Base-by-base conservation (phyloP, 108 stramenopile genomes). In the Poteriospumella lacustris region DNA sequence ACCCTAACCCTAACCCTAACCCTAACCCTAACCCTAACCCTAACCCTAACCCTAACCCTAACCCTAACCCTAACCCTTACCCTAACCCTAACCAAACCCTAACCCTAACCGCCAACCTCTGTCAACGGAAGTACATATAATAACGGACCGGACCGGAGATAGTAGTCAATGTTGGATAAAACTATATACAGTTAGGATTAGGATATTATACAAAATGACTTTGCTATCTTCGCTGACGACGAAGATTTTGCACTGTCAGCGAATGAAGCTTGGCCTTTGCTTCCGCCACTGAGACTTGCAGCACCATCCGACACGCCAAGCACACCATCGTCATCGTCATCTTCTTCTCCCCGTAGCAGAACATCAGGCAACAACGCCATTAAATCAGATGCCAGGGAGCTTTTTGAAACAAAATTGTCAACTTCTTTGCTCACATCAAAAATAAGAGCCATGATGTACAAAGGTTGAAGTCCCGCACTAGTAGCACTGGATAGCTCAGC, bases 31-130 rank as follows among this genome's bases (percentile, higher is more conserved):
- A 31, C 89, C 87, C 77, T 91, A 88, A 2, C 88, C 68, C 72
- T 91, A 88, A 34, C 90, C 90, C n/a, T n/a, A n/a, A n/a, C 89
- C 82, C 80, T 89, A 79, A 1, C 78, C 90, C 69, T 89, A 91
- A 79, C 85, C 89, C 82, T 91, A 88, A 1, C 89, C 90, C 90
- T 89, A 89, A 80, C 88, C 90, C n/a, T 88, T 91, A 31, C 89
- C 87, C 77, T 91, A 88, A 2, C 88, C 68, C 72, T 91, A 88
- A 34, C 90, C 90, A 72, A 89, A 88, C 39, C 89, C 90, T 1
- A 91, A 52, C 47, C 9, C 47, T 52, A 9, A 19, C 9, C 19
- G 47, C 47, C 47, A 52, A 52, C 19, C 47, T 52, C 47, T 52
- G n/a, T n/a, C n/a, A n/a, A n/a, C n/a, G n/a, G n/a, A n/a, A n/a